phyloP scores from a whole-genome alignment of 768 basidiomycete genomes.

The Calocera cornea region DNA sequence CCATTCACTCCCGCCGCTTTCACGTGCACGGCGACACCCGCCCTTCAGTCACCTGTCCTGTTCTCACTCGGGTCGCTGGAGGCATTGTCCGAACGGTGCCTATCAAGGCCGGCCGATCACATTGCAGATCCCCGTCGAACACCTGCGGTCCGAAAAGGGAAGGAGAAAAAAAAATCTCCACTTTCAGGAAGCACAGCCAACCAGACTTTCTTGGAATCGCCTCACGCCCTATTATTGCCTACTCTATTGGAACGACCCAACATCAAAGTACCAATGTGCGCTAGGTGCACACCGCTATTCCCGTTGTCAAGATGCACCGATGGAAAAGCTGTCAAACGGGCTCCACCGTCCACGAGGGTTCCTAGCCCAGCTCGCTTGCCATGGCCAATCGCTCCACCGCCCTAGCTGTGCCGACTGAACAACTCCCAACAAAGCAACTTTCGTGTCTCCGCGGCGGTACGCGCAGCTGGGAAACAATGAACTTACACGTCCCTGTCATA shows the following conservation, averaged over 20 bases:
- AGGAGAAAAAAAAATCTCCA: slow-evolving; percentile 3
- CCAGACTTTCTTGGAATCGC: neutral
- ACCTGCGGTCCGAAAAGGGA: neutral
- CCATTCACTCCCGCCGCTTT: neutral
- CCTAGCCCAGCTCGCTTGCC: neutral
- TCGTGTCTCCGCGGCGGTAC: neutral
- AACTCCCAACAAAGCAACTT: neutral
- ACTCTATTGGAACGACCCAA: neutral
- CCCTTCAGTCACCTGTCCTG: neutral
- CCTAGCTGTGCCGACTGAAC: neutral
- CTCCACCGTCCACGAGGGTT: neutral
- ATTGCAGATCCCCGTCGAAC: neutral
- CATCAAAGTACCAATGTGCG: neutral
- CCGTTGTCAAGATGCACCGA: neutral
- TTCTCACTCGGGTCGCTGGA: neutral
- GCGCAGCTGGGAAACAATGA: neutral
- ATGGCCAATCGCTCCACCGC: slow-evolving; percentile 2
- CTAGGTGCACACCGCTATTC: neutral
- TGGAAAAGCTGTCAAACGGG: neutral
- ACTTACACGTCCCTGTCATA: neutral
- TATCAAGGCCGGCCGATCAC: neutral
- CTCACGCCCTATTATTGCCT: neutral
- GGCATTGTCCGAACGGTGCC: neutral
- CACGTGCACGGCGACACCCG: neutral
- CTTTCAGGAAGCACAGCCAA: neutral